Percentiles rank a stretch among this genome's conserved stretches.
Conservation (phyloP, 2,329 filamentous ascomycete species). For the Myotisia sp. region DNA sequence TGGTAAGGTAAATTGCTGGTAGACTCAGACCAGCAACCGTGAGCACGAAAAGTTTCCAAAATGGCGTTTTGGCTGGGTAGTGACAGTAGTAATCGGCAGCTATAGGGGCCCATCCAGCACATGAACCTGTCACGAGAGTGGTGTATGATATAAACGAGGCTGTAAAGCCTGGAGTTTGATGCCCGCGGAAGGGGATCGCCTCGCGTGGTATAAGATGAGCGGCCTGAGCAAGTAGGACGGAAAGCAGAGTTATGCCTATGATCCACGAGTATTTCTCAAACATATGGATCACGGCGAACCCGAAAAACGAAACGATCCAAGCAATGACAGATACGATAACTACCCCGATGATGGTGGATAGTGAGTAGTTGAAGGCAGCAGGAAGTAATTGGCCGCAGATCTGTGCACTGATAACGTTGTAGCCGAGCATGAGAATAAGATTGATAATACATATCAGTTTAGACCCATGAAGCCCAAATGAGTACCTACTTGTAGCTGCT, state of each 20-base stretch:
- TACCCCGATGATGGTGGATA: slow-evolving; percentile 2
- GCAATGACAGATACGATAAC: background rate
- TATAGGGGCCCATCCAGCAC: slow-evolving; percentile 2
- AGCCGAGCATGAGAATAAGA: background rate
- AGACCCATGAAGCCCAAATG: slow-evolving; percentile 2
- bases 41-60: background rate
- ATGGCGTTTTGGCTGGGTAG: background rate
- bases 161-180: background rate
- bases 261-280: slow-evolving; percentile 4
- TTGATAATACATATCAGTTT: slow-evolving; percentile 1
- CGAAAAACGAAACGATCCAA: slow-evolving; percentile 1
- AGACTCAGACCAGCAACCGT: background rate
- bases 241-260: slow-evolving; percentile 1
- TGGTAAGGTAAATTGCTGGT: background rate
- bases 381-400: slow-evolving; percentile 2
- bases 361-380: background rate
- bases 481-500: slow-evolving; percentile 1
- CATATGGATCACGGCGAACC: slow-evolving; percentile 2
- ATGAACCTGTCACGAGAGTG: background rate
- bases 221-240: slow-evolving; percentile 3
- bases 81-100: slow-evolving; percentile 5
- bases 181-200: background rate
- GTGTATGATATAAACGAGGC: slow-evolving; percentile 2
- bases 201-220: background rate
- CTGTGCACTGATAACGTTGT: slow-evolving; percentile 1